These are phyloP conservation scores for Trypanosoma boissoni DNA, from an alignment of 208 protist genomes.

Conservation along the genomic window DNA sequence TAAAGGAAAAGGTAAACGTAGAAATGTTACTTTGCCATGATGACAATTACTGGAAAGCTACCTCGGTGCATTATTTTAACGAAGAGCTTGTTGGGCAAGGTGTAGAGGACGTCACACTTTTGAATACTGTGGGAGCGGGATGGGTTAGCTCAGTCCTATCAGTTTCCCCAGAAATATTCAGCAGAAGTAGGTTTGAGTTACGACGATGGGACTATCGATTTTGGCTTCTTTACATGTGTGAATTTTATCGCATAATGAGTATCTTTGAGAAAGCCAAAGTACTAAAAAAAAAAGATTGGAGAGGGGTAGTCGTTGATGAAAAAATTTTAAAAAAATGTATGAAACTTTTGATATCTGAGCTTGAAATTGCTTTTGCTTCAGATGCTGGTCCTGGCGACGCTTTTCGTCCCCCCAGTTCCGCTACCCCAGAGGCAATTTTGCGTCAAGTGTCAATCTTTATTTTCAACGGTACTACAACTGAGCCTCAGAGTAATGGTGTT, in stretches of 20 bases:
- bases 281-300: constrained; percentile 8
- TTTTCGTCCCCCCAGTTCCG: constrained; percentile 7
- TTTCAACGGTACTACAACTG: not conserved
- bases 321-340: constrained; percentile 12
- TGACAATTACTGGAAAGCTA: constrained; percentile 9
- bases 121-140: not conserved
- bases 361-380: constrained; percentile 9
- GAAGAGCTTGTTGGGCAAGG: constrained; percentile 2
- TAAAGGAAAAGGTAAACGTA: not conserved
- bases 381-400: constrained; percentile 11
- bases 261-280: constrained; percentile 40
- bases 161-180: not conserved
- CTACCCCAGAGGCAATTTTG: not conserved
- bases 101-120: constrained; percentile 5
- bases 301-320: not conserved
- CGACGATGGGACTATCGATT: constrained; percentile 41
- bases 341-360: not conserved
- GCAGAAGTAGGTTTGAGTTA: not conserved
- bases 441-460: not conserved
- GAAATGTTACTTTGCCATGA: constrained; percentile 9
- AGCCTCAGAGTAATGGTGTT: constrained; percentile 7
- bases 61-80: constrained; percentile 17
- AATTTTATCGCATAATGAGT: constrained; percentile 54
- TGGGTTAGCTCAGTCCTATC: not conserved
- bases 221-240: constrained; percentile 57